These are phyloP conservation scores for Didymella sp. DNA, from an alignment of 2,329 filamentous ascomycete species.

Conservation along the genomic window DNA sequence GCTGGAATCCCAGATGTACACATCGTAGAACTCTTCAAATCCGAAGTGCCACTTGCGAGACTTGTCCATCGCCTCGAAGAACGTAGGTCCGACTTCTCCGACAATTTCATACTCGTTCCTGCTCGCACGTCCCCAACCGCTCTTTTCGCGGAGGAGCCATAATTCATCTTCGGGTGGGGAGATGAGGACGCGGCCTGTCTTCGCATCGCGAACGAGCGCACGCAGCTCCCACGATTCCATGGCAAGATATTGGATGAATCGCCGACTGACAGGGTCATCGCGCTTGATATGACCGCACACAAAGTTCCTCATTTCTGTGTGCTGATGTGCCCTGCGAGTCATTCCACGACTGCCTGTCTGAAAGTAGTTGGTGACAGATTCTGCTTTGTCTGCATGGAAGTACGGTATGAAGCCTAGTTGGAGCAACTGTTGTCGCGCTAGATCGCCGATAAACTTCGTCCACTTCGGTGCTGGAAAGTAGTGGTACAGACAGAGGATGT, in stretches of 20 bases:
- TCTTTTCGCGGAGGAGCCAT: slow-evolving; percentile 52
- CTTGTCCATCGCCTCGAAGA: slow-evolving; percentile 53
- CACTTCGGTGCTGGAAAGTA: slow-evolving; percentile 59
- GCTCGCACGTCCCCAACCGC: slow-evolving; percentile 50
- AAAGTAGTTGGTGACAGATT: slow-evolving; percentile 41
- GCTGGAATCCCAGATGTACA: slow-evolving; percentile 52
- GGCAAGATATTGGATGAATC: slow-evolving; percentile 54
- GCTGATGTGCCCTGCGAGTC: slow-evolving; percentile 44
- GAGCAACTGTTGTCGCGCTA: slow-evolving; percentile 50
- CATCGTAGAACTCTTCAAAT: slow-evolving; percentile 55
- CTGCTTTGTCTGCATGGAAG: slow-evolving; percentile 43
- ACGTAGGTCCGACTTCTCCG: slow-evolving; percentile 45
- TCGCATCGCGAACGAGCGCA: slow-evolving; percentile 52
- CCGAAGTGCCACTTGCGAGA: slow-evolving; percentile 49
- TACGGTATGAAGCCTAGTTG: slow-evolving; percentile 52
- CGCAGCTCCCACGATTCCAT: slow-evolving; percentile 51
- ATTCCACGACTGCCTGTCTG: slow-evolving; percentile 46
- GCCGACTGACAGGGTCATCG: slow-evolving; percentile 51
- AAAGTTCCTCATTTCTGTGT: slow-evolving; percentile 51
- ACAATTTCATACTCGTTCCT: slow-evolving; percentile 50
- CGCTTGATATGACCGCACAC: slow-evolving; percentile 54
- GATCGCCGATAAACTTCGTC: slow-evolving; percentile 52
- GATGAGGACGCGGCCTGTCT: slow-evolving; percentile 48
- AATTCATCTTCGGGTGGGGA: slow-evolving; percentile 49
- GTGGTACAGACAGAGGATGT: slow-evolving; percentile 54